phyloP scores from a whole-genome alignment of 2,329 filamentous ascomycete species.

The Plectosphaerella sp. region DNA sequence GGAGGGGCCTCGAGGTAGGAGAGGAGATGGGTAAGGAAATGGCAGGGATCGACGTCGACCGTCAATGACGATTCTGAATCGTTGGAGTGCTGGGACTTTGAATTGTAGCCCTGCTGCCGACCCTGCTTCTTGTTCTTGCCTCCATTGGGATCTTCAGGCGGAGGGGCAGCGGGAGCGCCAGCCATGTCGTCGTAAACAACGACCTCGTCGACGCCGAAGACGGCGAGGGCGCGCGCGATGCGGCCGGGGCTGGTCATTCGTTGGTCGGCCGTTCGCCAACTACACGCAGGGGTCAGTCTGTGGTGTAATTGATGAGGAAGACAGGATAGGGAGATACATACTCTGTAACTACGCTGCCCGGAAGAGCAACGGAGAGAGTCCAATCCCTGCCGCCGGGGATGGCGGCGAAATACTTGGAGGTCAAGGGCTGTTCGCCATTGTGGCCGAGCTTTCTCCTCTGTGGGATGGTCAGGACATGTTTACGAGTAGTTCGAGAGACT shows the following conservation, averaged over 20 bases:
- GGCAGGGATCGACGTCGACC: slow-evolving; percentile 68
- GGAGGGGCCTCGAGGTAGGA: slow-evolving; percentile 82
- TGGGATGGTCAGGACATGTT: not conserved
- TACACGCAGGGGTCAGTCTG: slow-evolving; percentile 23
- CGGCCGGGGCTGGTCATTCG: slow-evolving; percentile 69
- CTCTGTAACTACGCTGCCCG: slow-evolving; percentile 74
- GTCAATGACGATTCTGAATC: slow-evolving; percentile 33
- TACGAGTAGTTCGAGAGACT: not conserved
- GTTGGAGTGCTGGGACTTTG: not conserved
- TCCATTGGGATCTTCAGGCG: not conserved
- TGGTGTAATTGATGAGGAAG: not conserved
- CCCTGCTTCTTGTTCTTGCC: not conserved
- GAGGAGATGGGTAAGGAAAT: slow-evolving; percentile 75
- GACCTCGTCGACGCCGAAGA: slow-evolving; percentile 82
- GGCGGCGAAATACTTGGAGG: slow-evolving; percentile 54
- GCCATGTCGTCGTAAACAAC: slow-evolving; percentile 70
- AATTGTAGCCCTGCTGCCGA: not conserved
- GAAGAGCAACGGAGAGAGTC: slow-evolving; percentile 74
- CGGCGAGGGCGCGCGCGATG: slow-evolving; percentile 74
- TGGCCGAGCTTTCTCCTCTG: slow-evolving; percentile 49
- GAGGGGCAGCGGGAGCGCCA: not conserved
- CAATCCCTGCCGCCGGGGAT: slow-evolving; percentile 58
- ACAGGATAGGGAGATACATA: slow-evolving; percentile 29
- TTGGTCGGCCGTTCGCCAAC: slow-evolving; percentile 68
- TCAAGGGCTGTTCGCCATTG: slow-evolving; percentile 21